phyloP scores from a whole-genome alignment of 345 rosid species.

The Passiflora organensis region DNA sequence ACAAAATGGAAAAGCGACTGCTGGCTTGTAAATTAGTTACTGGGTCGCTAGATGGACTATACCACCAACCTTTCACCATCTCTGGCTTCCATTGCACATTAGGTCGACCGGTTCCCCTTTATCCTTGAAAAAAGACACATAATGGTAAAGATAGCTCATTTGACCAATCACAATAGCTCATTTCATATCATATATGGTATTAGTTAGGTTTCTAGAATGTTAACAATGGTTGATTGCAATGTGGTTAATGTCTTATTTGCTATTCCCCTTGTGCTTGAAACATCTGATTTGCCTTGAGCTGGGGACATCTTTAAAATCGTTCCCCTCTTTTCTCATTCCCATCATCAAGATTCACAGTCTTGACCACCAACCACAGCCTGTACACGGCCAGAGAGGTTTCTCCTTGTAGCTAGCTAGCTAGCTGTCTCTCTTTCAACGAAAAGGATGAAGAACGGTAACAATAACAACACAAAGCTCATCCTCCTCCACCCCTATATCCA shows the following conservation, averaged over 20 bases:
- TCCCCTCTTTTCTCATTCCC: conserved; percentile 22
- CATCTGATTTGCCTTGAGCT: conserved; percentile 11
- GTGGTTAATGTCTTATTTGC: conserved; percentile 26
- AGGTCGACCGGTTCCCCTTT: not conserved
- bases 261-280: conserved; percentile 14
- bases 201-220: conserved; percentile 4
- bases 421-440: not conserved
- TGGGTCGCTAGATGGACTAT: conserved; percentile 45
- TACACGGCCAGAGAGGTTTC: not conserved
- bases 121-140: not conserved
- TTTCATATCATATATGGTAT: not conserved
- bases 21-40: conserved; percentile 67
- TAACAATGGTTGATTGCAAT: conserved; percentile 20
- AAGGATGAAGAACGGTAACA: conserved; percentile 53
- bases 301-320: conserved; percentile 31
- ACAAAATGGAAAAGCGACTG: conserved; percentile 64
- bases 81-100: conserved; percentile 21
- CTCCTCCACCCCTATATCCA: conserved; percentile 90
- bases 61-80: conserved; percentile 33
- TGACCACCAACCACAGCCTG: conserved; percentile 12
- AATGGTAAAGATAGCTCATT: not conserved
- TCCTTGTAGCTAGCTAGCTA: no score
- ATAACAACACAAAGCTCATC: conserved; percentile 78
- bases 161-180: conserved; percentile 9
- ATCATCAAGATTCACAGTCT: conserved; percentile 26